Evolutionary conservation across 495 filamentous ascomycete species (phyloP).

Genomic region (Hyphodiscus hymeniophilus): DNA sequence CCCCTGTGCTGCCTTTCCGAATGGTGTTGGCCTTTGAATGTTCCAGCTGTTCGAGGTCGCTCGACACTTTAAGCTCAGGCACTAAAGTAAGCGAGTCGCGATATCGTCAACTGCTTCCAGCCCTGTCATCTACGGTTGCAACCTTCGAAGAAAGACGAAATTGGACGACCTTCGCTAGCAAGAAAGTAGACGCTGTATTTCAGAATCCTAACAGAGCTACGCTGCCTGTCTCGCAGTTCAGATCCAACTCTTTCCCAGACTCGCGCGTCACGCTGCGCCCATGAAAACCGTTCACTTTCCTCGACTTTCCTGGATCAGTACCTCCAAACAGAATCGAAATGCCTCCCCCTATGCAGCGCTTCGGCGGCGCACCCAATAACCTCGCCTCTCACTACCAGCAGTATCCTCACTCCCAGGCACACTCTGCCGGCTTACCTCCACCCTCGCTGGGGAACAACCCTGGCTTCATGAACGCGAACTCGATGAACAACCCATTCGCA

Average conservation of each 20-base stretch:
- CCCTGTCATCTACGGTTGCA: constrained; percentile 11
- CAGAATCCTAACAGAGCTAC: no score
- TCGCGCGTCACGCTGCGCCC: constrained; percentile 18
- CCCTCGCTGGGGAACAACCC: constrained; percentile 52
- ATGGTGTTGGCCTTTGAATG: no score
- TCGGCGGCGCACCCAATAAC: constrained; percentile 30
- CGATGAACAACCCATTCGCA: constrained; percentile 61
- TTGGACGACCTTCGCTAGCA: no score
- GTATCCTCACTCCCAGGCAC: constrained; percentile 43
- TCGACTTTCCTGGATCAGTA: constrained; percentile 20
- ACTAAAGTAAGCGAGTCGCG: constrained; percentile 6
- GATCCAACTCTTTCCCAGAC: not conserved
- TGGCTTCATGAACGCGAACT: constrained; percentile 55
- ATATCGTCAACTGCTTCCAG: constrained; percentile 7
- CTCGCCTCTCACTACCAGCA: constrained; percentile 37
- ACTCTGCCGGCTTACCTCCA: constrained; percentile 48
- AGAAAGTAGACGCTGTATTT: no score
- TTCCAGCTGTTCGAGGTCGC: constrained; percentile 8
- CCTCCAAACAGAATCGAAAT: constrained; percentile 28
- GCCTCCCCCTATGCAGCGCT: constrained; percentile 46
- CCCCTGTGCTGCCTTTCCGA: no score
- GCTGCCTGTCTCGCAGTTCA: not conserved
- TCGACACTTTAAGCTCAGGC: constrained; percentile 2
- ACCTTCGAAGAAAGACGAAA: constrained; percentile 2
- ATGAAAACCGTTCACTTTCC: constrained; percentile 22